phyloP scores from a whole-genome alignment of 163 green algal species.

The Chlamydomonas reinhardtii region DNA sequence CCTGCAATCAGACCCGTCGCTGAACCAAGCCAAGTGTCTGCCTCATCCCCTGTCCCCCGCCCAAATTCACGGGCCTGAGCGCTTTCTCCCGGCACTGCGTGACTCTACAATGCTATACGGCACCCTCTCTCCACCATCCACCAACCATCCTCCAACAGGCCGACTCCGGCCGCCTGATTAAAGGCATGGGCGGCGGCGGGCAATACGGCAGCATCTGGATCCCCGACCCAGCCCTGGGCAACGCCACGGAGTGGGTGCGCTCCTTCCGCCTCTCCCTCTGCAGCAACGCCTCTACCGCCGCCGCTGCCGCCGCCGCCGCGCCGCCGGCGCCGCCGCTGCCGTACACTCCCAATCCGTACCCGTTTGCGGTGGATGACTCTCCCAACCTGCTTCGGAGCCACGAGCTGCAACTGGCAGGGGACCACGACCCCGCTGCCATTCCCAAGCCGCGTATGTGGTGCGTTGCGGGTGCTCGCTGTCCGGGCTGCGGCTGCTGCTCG shows the following conservation, averaged over 20 bases:
- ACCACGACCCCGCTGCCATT: neutral
- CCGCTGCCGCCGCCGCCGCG: neutral
- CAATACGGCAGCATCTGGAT: neutral
- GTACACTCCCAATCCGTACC: neutral
- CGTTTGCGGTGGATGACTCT: neutral
- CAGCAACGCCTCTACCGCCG: neutral
- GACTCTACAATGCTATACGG: too few species aligned
- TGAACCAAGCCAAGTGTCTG: too few species aligned
- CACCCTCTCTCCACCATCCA: too few species aligned
- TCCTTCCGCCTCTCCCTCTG: neutral
- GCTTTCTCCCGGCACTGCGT: too few species aligned
- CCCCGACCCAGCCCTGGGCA: neutral
- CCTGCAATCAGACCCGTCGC: too few species aligned
- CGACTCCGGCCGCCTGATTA: neutral
- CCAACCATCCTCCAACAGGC: too few species aligned
- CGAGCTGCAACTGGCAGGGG: neutral
- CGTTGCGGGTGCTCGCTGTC: too few species aligned
- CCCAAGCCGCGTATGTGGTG: neutral
- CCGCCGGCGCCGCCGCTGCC: neutral
- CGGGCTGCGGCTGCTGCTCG: too few species aligned
- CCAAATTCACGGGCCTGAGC: too few species aligned
- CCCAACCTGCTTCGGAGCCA: conserved; percentile 10
- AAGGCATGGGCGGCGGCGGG: neutral
- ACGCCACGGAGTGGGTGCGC: neutral
- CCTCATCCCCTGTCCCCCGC: too few species aligned